Evolutionary conservation across 768 basidiomycete species (phyloP), one percentile per base, ranked within the genome.

Genomic region (Gymnopilus junonius): DNA sequence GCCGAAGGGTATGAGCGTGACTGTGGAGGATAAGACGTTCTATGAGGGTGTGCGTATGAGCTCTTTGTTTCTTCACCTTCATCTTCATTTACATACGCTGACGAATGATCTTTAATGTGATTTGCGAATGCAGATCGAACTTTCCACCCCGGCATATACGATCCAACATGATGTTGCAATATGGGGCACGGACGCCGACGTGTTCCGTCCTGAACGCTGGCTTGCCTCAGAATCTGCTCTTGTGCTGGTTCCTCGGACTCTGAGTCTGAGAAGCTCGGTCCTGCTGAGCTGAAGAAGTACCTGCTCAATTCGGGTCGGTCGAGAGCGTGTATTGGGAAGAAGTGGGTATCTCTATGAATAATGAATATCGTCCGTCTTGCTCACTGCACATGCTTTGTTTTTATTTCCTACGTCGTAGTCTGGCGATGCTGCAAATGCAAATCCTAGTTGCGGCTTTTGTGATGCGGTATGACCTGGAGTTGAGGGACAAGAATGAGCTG

Each of bases 301-400:
- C 34, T 59, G 3, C 58, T 59, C 48, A 59, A 5, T 59, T 59
- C n/a, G 58, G 58, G 10, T 39, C 12, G 58, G 58, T 1, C 58
- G 1, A 12, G 58, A 15, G 48, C 48, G 46, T 59, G 58, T 40
- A 59, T 59, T 6, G 58, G 58, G 34, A 59, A 59, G n/a, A 59
- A 59, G 58, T 59, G 40, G 10, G 45, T 59, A 4, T 20, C 3
- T n/a, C 31, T 58, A 6, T 35, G 17, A 29, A 17, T 46, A 1
- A 31, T 10, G 12, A n/a, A 17, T 15, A n/a, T 11, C 25, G 15
- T 37, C 20, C 4, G 20, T 21, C 8, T 46, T 8, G 20, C 6
- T 31, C 27, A n/a, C n/a, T n/a, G n/a, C n/a, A n/a, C n/a, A n/a
- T n/a, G n/a, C n/a, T n/a, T n/a, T n/a, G n/a, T n/a, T 25, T 8